Evolutionary conservation across 2,329 filamentous ascomycete genomes (phyloP).

Genomic region (Aureobasidium pullulans): DNA sequence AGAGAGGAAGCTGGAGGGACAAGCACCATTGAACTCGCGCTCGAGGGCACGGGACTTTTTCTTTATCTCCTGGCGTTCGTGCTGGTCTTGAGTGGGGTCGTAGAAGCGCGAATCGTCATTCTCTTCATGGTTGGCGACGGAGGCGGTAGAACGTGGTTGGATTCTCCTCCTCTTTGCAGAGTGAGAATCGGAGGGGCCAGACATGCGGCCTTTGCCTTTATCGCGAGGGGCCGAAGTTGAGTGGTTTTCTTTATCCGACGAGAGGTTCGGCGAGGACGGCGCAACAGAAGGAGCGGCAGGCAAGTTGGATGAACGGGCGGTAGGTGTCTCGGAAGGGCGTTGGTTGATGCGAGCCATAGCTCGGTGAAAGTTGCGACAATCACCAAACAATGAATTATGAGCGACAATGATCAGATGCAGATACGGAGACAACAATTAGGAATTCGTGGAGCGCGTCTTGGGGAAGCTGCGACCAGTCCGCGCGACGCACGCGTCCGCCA

Average conservation of each 20-base stretch:
- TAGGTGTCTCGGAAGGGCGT: neutral
- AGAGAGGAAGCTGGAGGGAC: neutral
- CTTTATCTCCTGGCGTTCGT: constrained; percentile 64
- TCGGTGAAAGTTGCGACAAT: neutral
- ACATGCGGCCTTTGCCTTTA: constrained; percentile 41
- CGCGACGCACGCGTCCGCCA: neutral
- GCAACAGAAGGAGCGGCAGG: neutral
- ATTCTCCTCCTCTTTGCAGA: constrained; percentile 23
- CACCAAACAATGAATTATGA: neutral
- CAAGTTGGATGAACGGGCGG: neutral
- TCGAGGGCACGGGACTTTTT: constrained; percentile 62
- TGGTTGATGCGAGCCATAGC: constrained; percentile 1
- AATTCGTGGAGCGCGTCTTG: neutral
- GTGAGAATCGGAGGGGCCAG: constrained; percentile 30
- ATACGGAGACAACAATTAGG: neutral
- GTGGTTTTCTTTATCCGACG: constrained; percentile 41
- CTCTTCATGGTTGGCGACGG: constrained; percentile 23
- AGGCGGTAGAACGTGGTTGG: constrained; percentile 14
- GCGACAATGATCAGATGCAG: neutral
- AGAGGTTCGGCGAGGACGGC: neutral
- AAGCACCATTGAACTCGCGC: constrained; percentile 50
- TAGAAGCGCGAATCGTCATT: constrained; percentile 46
- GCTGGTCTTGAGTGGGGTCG: constrained; percentile 74
- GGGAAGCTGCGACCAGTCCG: neutral
- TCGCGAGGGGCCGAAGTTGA: constrained; percentile 22